These are phyloP conservation scores for Endotrypanum monterogeii DNA, from an alignment of 208 protist species.

Conservation along the genomic window DNA sequence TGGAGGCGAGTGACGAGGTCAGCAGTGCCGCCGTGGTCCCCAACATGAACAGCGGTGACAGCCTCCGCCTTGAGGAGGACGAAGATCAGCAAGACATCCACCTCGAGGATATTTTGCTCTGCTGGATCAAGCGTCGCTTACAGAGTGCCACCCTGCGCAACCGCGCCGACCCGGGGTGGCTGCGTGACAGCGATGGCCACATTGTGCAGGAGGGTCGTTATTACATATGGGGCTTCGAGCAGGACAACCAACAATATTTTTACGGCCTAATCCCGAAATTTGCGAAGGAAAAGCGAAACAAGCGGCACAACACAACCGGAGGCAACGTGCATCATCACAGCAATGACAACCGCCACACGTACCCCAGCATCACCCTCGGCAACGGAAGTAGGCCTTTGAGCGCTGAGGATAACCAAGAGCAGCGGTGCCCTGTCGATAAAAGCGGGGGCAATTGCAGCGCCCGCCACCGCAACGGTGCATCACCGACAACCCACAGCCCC, in stretches of 20 bases:
- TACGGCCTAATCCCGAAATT: constrained; percentile 72
- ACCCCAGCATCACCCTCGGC: neutral
- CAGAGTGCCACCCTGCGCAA: constrained; percentile 36
- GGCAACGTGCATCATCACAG: constrained; percentile 12
- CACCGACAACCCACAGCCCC: neutral
- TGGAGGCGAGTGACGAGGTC: neutral
- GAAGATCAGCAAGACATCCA: constrained; percentile 30
- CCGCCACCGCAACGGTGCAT: neutral
- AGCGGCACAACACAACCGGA: neutral
- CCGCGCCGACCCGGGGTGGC: constrained; percentile 47
- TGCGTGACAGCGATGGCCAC: constrained; percentile 35
- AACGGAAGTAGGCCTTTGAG: neutral
- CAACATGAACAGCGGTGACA: neutral
- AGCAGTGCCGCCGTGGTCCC: neutral
- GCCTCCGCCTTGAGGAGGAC: neutral
- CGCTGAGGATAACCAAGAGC: constrained; percentile 4
- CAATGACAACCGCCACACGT: constrained; percentile 9
- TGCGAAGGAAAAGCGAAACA: constrained; percentile 41
- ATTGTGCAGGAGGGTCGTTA: constrained; percentile 67
- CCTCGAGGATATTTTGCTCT: constrained; percentile 51
- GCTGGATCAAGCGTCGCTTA: constrained; percentile 58
- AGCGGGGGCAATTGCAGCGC: constrained; percentile 11
- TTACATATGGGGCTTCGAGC: constrained; percentile 65
- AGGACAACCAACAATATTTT: constrained; percentile 58
- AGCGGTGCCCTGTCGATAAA: neutral